Evolutionary conservation across 441 rosid genomes (phyloP).

Genomic region (Mallotus japonicus): DNA sequence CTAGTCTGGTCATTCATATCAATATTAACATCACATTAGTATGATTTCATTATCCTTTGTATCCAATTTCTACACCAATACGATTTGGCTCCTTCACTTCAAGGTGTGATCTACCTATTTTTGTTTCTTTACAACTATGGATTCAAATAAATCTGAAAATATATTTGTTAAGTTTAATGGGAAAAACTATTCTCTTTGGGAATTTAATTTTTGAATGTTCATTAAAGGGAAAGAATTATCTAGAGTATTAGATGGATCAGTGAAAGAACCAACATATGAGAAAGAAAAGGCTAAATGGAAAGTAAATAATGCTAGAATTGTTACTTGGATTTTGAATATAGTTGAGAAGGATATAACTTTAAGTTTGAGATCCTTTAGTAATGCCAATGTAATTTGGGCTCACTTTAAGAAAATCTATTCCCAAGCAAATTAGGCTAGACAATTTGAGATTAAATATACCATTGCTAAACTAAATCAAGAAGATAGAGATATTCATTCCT

Average conservation of each 20-base stretch:
- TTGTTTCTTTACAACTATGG: not conserved
- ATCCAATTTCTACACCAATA: not conserved
- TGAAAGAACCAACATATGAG: not conserved
- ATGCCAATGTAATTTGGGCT: not conserved
- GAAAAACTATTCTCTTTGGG: conserved; percentile 10
- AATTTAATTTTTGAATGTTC: conserved; percentile 1
- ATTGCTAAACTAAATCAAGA: not conserved
- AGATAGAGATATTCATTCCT: not conserved
- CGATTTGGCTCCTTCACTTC: not conserved
- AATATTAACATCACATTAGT: not conserved
- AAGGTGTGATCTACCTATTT: not conserved
- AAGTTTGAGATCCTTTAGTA: not conserved
- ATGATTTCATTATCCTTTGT: too few relatives aligned
- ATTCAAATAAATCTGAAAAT: not conserved
- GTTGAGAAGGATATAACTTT: not conserved
- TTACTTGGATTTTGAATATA: not conserved
- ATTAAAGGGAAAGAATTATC: conserved; percentile 11
- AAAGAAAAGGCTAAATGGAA: conserved; percentile 10
- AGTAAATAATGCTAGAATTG: not conserved
- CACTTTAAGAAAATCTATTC: not conserved
- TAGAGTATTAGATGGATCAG: not conserved
- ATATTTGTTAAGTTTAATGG: conserved; percentile 12
- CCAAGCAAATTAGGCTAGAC: not conserved
- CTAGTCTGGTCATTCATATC: not conserved
- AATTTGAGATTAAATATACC: not conserved